phyloP scores from a whole-genome alignment of 164 flowering plant genomes.

The Umbilicus rupestris region DNA sequence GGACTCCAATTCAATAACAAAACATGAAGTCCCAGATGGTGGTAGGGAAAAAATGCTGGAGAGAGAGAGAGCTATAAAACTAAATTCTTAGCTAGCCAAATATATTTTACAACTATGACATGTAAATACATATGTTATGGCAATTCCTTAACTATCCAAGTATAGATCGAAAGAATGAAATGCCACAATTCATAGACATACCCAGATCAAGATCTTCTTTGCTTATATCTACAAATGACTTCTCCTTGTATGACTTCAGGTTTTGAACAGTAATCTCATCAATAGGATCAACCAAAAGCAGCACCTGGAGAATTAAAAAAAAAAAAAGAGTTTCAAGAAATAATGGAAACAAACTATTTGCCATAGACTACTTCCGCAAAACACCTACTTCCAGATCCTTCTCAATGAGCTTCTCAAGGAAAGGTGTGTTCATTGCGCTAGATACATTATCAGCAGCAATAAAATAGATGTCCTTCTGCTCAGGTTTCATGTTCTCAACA shows the following conservation, averaged over 20 bases:
- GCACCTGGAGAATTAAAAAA: constrained; percentile 38
- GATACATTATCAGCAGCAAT: constrained; percentile 80
- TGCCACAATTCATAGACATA: constrained; percentile 15
- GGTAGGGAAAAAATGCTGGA: no score
- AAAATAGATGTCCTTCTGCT: constrained; percentile 85
- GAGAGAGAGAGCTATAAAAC: no score
- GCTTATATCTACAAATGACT: constrained; percentile 89
- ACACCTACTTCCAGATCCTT: constrained; percentile 70
- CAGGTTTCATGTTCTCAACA: constrained; percentile 89
- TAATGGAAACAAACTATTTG: background rate
- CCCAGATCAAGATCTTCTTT: constrained; percentile 94
- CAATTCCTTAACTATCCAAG: background rate
- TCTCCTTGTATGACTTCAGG: constrained; percentile 83
- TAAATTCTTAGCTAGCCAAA: no score
- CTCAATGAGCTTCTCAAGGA: constrained; percentile 69
- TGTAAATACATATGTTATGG: background rate
- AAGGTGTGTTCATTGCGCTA: constrained; percentile 84
- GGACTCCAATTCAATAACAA: no score
- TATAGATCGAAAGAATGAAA: background rate
- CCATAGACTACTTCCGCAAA: background rate
- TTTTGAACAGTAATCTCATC: constrained; percentile 88
- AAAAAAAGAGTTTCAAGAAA: background rate
- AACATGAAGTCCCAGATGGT: no score
- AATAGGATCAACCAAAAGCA: constrained; percentile 84
- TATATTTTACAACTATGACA: background rate